These are phyloP conservation scores for Camelina laxa DNA, from an alignment of 345 rosid genomes.

Conservation along the genomic window DNA sequence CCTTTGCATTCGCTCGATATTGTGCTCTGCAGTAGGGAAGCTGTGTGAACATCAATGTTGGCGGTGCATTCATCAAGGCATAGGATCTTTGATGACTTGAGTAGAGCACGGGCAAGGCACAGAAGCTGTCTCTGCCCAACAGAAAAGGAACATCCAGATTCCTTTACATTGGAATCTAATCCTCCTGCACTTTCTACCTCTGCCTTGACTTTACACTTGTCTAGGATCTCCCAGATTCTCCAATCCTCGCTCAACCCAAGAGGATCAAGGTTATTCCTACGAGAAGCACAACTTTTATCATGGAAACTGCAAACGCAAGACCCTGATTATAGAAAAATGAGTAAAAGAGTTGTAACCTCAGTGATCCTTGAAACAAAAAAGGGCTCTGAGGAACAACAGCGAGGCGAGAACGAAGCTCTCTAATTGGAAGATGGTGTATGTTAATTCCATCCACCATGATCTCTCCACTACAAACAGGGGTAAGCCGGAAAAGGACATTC, in stretches of 20 bases:
- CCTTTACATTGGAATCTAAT: constrained; percentile 61
- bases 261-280: constrained; percentile 91
- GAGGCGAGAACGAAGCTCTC: constrained; percentile 78
- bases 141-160: constrained; percentile 74
- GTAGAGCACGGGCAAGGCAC: constrained; percentile 90
- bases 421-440: constrained; percentile 63
- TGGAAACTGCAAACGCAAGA: constrained; percentile 7
- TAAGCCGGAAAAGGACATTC: constrained; percentile 86
- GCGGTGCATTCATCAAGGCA: constrained; percentile 98
- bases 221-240: constrained; percentile 69
- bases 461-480: constrained; percentile 62
- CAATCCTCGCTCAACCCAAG: constrained; percentile 53
- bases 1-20: constrained; percentile 75
- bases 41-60: constrained; percentile 72
- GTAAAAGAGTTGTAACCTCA: constrained; percentile 54
- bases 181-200: constrained; percentile 86
- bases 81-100: constrained; percentile 84
- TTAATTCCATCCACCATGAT: constrained; percentile 75
- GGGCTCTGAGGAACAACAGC: constrained; percentile 95
- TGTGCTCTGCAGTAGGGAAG: constrained; percentile 69
- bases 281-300: neutral
- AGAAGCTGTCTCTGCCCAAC: constrained; percentile 94
- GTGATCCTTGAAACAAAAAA: constrained; percentile 82
- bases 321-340: neutral
- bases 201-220: constrained; percentile 80